These are phyloP conservation scores for Kazachstania kunashirensis DNA, from an alignment of 805 yeast species.

Conservation along the genomic window DNA sequence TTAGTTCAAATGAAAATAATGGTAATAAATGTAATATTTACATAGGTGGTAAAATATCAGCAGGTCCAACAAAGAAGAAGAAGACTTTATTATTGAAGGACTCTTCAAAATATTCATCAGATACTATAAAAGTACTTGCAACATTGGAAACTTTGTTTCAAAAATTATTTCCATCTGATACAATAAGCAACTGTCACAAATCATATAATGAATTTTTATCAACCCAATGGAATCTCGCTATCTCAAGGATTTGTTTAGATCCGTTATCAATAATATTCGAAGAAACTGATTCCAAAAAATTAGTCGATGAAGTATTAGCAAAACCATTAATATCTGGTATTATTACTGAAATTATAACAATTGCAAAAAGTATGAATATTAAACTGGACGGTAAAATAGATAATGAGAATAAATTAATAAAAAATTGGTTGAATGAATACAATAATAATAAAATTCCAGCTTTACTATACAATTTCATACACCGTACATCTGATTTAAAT, in stretches of 20 bases:
- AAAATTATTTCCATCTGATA: constrained; percentile 21
- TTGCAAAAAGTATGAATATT: constrained; percentile 66
- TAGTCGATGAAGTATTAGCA: constrained; percentile 58
- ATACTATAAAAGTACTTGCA: constrained; percentile 8
- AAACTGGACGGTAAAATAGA: constrained; percentile 52
- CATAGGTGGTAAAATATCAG: constrained; percentile 5
- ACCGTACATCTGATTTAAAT: constrained; percentile 38
- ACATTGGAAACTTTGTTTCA: constrained; percentile 13
- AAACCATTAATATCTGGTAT: constrained; percentile 75
- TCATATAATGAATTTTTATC: constrained; percentile 42
- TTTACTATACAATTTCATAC: constrained; percentile 53
- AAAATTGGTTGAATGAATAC: constrained; percentile 41
- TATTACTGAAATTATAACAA: constrained; percentile 57
- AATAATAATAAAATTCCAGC: constrained; percentile 36
- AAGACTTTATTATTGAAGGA: background rate
- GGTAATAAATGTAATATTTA: constrained; percentile 21
- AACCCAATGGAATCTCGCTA: constrained; percentile 75
- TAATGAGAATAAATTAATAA: constrained; percentile 47
- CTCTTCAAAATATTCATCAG: constrained; percentile 9
- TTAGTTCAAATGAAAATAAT: constrained; percentile 16
- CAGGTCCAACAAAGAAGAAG: background rate
- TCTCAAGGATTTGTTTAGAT: constrained; percentile 68
- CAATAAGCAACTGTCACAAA: constrained; percentile 29
- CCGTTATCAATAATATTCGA: constrained; percentile 68
- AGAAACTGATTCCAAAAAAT: constrained; percentile 43